Conservation (phyloP, 2,329 filamentous ascomycete genomes). For the Phaeomoniella chlamydospora region DNA sequence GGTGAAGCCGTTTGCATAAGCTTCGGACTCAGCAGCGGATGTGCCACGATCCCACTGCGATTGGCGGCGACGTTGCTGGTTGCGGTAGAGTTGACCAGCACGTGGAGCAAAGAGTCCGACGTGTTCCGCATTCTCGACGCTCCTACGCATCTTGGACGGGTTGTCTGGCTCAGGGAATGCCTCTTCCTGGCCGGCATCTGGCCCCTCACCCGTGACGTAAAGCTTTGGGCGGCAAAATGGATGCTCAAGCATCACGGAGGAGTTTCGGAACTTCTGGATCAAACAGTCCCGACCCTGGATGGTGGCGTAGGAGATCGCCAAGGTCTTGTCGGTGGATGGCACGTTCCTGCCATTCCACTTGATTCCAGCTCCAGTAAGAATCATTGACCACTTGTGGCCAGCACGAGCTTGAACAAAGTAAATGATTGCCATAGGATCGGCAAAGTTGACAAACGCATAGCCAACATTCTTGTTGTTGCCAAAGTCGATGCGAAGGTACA, state of each 20-base stretch:
- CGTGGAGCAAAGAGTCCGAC: constrained; percentile 78
- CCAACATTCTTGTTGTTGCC: constrained; percentile 80
- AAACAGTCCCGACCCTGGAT: constrained; percentile 87
- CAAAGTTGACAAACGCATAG: constrained; percentile 95
- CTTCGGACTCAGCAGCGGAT: constrained; percentile 50
- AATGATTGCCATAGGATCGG: constrained; percentile 29
- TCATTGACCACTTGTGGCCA: constrained; percentile 55
- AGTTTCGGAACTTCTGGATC: constrained; percentile 92
- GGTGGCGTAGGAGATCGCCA: constrained; percentile 90
- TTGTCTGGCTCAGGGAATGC: constrained; percentile 70
- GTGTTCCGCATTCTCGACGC: constrained; percentile 73
- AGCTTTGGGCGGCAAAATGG: constrained; percentile 69
- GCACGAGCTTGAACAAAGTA: constrained; percentile 53
- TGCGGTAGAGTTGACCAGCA: constrained; percentile 55
- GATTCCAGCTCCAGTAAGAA: background rate
- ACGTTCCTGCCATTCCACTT: constrained; percentile 47
- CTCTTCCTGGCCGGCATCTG: constrained; percentile 55
- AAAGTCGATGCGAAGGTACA: constrained; percentile 87
- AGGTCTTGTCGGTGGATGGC: constrained; percentile 70
- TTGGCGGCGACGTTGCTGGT: constrained; percentile 60
- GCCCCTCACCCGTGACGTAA: constrained; percentile 36
- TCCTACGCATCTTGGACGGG: constrained; percentile 72
- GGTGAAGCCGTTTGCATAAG: background rate
- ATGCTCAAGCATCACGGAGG: constrained; percentile 82
- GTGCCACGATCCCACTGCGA: constrained; percentile 76